Conservation (phyloP, 345 rosid species). For the Salix arbutifolia region DNA sequence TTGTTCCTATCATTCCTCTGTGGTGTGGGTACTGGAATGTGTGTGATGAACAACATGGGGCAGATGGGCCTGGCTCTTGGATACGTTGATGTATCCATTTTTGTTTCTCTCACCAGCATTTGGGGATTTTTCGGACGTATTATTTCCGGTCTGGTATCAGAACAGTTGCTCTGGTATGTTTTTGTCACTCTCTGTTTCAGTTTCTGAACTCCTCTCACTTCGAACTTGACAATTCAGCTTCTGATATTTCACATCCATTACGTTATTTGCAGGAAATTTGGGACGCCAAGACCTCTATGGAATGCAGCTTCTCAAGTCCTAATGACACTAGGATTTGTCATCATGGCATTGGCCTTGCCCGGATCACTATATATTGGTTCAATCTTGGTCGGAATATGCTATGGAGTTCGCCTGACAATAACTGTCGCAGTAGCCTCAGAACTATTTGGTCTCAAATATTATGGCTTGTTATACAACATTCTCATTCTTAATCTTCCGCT, state of each 20-base stretch:
- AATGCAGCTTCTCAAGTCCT: conserved; percentile 50
- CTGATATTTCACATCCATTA: not conserved
- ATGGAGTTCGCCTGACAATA: conserved; percentile 46
- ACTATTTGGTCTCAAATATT: conserved; percentile 56
- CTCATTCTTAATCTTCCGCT: conserved; percentile 42
- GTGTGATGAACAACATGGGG: conserved; percentile 58
- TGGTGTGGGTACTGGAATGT: conserved; percentile 57
- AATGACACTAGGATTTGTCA: conserved; percentile 44
- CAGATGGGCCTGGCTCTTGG: conserved; percentile 64
- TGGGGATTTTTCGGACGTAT: conserved; percentile 66
- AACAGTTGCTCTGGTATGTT: conserved; percentile 38
- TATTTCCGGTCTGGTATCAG: conserved; percentile 44
- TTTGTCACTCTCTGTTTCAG: not conserved
- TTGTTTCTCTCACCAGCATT: conserved; percentile 55
- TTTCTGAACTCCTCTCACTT: not conserved
- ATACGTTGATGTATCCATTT: conserved; percentile 42
- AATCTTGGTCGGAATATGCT: conserved; percentile 51
- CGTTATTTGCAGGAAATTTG: conserved; percentile 34
- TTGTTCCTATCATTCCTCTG: conserved; percentile 51
- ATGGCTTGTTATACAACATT: conserved; percentile 48
- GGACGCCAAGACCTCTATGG: conserved; percentile 50
- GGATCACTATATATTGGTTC: conserved; percentile 55
- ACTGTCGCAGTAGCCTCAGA: conserved; percentile 51
- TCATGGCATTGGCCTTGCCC: conserved; percentile 51
- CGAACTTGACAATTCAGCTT: not conserved